Base-by-base conservation (phyloP, 257 asterid species). In the Nicotiana attenuata region DNA sequence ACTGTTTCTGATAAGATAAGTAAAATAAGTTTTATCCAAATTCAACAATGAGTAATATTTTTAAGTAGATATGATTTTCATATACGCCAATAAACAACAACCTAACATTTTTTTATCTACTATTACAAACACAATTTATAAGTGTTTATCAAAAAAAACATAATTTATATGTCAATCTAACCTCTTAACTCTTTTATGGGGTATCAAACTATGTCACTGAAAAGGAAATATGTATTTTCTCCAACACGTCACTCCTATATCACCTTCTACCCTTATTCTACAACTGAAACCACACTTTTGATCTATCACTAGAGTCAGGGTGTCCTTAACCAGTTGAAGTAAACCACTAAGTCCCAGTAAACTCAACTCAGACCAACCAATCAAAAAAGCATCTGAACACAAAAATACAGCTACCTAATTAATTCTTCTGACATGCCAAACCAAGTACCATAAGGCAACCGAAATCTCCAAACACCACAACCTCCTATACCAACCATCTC, bases 161-260 rank as follows among this genome's bases (percentile, higher is more conserved):
- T 38, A 38, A 38, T 38, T 38, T 38, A 38, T 38, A 7, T 7
- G 45, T 41, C 47, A 41, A 41, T 68, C 55, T n/a, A 68, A 68
- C 56, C 77, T 68, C n/a, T n/a, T 38, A 68, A 38, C 77, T 38
- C 20, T 68, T n/a, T 68, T n/a, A n/a, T 10, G n/a, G 76, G 76
- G 53, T 15, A 67, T 35, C 53, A 67, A 67, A 67, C 76, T 22
- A 22, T 67, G 76, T n/a, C 53, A 17, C n/a, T 13, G 13, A 67
- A 67, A 52, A 67, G 76, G 76, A 67, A 67, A 67, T 67, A 35
- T 17, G 26, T 33, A 66, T 17, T 66, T 66, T 38, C 26, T 66
- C 76, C 16, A 66, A 35, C 52, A 66, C 15, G 19, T 31, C 75
- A 31, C 75, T 65, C 75, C 20, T 17, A 66, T 47, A 31, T 66